Evolutionary conservation across 495 filamentous ascomycete genomes (phyloP), one percentile per base, ranked within the genome.

Genomic region (Tuber indicum): DNA sequence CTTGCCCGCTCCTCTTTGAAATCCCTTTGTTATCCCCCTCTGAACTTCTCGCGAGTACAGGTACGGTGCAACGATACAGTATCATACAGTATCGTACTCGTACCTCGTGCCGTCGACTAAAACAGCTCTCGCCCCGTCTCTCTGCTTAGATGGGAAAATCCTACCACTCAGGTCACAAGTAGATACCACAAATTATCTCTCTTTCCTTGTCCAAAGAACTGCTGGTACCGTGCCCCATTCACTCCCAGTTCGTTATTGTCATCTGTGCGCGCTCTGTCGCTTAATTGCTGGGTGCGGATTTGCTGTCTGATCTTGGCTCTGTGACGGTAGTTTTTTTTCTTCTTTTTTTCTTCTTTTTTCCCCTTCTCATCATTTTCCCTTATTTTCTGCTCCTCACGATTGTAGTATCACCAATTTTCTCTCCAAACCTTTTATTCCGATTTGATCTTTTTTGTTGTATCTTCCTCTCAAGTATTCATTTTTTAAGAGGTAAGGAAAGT

Each of bases 261-360:
- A 66, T 66, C 58, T 66, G 58, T 66, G n/a, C 58, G 58, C 58
- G 12, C 58, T 26, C n/a, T 66, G 58, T 66, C 58, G 58, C 58
- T 66, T 66, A 66, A 66, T 66, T 66, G n/a, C 23, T 66, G 58
- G 58, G 58, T 66, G 58, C 58, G 58, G n/a, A 66, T 66, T 66
- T 66, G 58, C 58, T 66, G 58, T 66, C 58, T 66, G 58, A 66
- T 66, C 58, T 66, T 66, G n/a, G 26, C 58, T 66, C 58, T 16
- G n/a, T 66, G 58, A 66, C 58, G 58, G 58, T 74, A 71, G 74
- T 66, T 47, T 12, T 66, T 39, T 17, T 69, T 52, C 73, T 44
- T 75, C 17, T 62, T 62, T 43, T 43, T 14, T 4, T 42, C 8
- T 42, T 49, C 2, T 32, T 23, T 19, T 46, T 74, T 23, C 14